Conservation (phyloP, 176 grass and related monocot species). For the Ampelocalamus luodianensis region DNA sequence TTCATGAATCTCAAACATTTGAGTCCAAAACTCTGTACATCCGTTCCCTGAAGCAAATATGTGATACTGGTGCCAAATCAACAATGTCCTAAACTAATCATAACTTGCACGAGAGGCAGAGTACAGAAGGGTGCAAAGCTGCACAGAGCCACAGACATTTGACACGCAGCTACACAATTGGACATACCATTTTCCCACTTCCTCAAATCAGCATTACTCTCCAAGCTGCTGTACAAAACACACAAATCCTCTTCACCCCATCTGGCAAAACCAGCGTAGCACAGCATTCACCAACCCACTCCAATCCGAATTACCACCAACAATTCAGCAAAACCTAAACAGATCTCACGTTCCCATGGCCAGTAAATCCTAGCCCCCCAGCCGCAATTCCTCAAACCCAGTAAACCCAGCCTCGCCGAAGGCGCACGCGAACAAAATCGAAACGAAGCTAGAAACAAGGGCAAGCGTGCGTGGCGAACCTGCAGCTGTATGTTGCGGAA, state of each 20-base stretch:
- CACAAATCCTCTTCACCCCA: background rate
- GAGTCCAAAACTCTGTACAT: background rate
- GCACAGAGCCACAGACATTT: background rate
- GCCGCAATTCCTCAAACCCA: background rate
- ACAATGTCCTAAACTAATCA: background rate
- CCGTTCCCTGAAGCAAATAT: background rate
- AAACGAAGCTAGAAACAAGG: background rate
- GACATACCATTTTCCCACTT: background rate
- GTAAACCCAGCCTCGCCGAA: background rate
- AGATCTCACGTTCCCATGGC: constrained; percentile 19
- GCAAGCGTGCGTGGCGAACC: constrained; percentile 40
- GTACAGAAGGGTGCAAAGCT: background rate
- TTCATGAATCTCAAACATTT: background rate
- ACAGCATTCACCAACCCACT: background rate
- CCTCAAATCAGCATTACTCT: background rate
- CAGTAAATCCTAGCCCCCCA: background rate
- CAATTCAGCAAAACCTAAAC: constrained; percentile 18
- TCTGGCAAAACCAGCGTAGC: background rate
- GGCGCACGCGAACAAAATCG: background rate
- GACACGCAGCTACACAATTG: background rate
- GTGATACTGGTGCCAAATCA: background rate
- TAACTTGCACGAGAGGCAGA: background rate
- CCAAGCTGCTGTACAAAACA: background rate
- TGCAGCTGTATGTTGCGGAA: constrained; percentile 89
- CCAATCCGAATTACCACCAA: background rate